These are phyloP conservation scores for Ceratobasidium sp. DNA, from an alignment of 1,284 basidiomycete species.

Conservation along the genomic window DNA sequence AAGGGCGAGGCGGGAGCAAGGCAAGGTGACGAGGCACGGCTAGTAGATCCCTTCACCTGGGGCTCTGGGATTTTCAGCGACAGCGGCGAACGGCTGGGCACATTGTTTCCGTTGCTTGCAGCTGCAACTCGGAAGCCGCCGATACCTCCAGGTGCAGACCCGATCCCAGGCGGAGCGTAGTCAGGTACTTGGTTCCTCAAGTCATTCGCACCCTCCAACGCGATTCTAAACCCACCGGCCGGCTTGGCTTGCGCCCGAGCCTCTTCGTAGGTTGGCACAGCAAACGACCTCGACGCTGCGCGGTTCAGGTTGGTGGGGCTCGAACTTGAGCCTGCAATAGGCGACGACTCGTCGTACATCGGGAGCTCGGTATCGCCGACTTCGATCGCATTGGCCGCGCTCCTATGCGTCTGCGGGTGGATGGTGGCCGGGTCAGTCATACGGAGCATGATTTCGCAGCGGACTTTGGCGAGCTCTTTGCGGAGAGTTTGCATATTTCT, in stretches of 20 bases:
- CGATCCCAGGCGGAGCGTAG: slow-evolving; percentile 17
- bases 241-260: slow-evolving; percentile 15
- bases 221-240: slow-evolving; percentile 26
- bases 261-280: slow-evolving; percentile 32
- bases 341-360: neutral
- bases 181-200: neutral
- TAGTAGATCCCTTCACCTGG: neutral
- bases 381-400: slow-evolving; percentile 28
- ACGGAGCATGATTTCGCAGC: slow-evolving; percentile 28
- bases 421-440: slow-evolving; percentile 29
- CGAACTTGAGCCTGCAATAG: neutral
- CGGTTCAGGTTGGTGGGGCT: neutral
- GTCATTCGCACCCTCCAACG: neutral
- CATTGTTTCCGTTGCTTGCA: neutral
- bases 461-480: slow-evolving; percentile 31
- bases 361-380: slow-evolving; percentile 35
- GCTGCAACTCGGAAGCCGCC: slow-evolving; percentile 22
- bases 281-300: slow-evolving; percentile 14
- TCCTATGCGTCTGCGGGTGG: slow-evolving; percentile 4
- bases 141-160: slow-evolving; percentile 22
- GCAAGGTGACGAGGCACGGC: neutral
- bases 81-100: neutral
- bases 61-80: neutral
- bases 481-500: slow-evolving; percentile 2
- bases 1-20: slow-evolving; percentile 12